These are phyloP conservation scores for Aspergillus hiratsukae DNA, from an alignment of 2,329 filamentous ascomycete genomes.

Conservation along the genomic window DNA sequence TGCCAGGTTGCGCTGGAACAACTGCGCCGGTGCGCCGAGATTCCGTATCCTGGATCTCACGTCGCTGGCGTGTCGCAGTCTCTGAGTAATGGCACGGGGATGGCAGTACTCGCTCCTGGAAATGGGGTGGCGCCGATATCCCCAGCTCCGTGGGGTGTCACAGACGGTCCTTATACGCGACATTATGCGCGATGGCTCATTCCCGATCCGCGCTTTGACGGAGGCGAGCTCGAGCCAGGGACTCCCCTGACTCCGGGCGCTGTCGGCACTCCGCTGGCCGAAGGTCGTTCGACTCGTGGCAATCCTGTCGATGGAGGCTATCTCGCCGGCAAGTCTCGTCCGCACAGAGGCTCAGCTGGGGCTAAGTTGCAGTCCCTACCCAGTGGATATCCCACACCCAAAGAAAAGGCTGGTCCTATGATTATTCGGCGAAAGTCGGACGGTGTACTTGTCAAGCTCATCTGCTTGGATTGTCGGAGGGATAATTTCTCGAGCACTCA, in stretches of 20 bases:
- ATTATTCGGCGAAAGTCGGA: conserved; percentile 78
- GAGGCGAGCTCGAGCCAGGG: conserved; percentile 39
- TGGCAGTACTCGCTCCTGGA: conserved; percentile 58
- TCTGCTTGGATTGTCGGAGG: conserved; percentile 82
- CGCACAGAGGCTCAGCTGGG: conserved; percentile 55
- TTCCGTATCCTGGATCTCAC: conserved; percentile 75
- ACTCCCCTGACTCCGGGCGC: conserved; percentile 17
- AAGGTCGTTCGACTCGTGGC: conserved; percentile 76
- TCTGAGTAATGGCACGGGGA: conserved; percentile 70
- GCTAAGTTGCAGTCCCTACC: conserved; percentile 66
- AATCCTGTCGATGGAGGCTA: conserved; percentile 56
- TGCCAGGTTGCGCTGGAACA: conserved; percentile 92
- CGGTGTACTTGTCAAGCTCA: conserved; percentile 79
- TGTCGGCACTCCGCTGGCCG: conserved; percentile 47
- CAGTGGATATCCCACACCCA: conserved; percentile 66
- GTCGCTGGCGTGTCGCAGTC: conserved; percentile 57
- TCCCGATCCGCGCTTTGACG: conserved; percentile 81
- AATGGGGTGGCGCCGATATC: conserved; percentile 67
- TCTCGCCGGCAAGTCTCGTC: conserved; percentile 52
- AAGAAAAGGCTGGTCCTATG: conserved; percentile 78
- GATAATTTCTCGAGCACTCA: conserved; percentile 95
- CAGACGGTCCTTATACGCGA: conserved; percentile 85
- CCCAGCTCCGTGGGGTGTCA: conserved; percentile 84
- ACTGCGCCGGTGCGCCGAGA: conserved; percentile 83
- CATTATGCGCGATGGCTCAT: conserved; percentile 97